Evolutionary conservation across 2,329 filamentous ascomycete genomes (phyloP).

Genomic region (Trichoderma koningii): DNA sequence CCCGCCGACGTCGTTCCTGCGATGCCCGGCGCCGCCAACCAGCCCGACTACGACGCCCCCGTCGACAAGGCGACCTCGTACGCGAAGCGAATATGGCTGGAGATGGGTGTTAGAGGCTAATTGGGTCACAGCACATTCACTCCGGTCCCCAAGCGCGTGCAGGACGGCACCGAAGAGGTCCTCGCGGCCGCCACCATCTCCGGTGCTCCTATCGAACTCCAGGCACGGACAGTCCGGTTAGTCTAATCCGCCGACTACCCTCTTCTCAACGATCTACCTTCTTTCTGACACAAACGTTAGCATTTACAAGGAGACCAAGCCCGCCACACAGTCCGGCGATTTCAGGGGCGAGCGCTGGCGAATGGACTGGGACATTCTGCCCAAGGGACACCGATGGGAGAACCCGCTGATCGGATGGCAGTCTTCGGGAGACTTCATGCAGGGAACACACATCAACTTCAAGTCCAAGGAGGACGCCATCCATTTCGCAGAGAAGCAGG

Average conservation of each 20-base stretch:
- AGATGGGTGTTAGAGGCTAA: not conserved
- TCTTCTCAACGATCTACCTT: not conserved
- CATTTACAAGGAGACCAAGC: slow-evolving; percentile 88
- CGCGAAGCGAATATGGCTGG: slow-evolving; percentile 27
- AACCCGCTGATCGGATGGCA: slow-evolving; percentile 99
- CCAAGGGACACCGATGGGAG: slow-evolving; percentile 96
- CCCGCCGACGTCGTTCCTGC: slow-evolving; percentile 44
- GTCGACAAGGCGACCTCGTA: slow-evolving; percentile 92
- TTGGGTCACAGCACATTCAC: slow-evolving; percentile 71
- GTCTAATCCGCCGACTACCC: slow-evolving; percentile 32
- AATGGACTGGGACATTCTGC: slow-evolving; percentile 96
- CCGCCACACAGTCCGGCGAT: slow-evolving; percentile 92
- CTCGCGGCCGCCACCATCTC: slow-evolving; percentile 85
- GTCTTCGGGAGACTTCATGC: slow-evolving; percentile 91
- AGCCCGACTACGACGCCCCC: slow-evolving; percentile 78
- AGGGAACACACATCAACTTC: slow-evolving; percentile 89
- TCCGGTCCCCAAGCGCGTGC: slow-evolving; percentile 82
- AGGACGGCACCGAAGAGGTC: slow-evolving; percentile 84
- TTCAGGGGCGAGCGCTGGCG: slow-evolving; percentile 87
- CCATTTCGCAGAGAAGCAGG: slow-evolving; percentile 94
- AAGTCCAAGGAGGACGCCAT: slow-evolving; percentile 93
- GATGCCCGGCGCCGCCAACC: slow-evolving; percentile 55
- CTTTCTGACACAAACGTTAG: slow-evolving; percentile 48
- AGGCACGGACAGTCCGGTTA: slow-evolving; percentile 91
- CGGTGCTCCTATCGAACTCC: slow-evolving; percentile 88